Base-by-base conservation (phyloP, 176 grass and related monocot species). In the Aechmea fasciata region DNA sequence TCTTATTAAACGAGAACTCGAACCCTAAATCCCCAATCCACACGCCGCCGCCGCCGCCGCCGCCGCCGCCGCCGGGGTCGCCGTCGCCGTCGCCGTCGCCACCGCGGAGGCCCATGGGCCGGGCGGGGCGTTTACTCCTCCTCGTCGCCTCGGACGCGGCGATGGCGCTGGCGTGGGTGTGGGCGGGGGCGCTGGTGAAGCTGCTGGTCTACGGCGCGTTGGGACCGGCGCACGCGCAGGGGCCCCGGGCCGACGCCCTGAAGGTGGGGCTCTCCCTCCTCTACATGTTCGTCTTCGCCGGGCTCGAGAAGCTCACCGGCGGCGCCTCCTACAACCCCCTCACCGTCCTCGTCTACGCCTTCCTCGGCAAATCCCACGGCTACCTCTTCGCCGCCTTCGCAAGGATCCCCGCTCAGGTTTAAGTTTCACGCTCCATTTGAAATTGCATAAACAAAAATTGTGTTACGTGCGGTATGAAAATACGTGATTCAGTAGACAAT, bases 211-310 rank as follows among this genome's bases (percentile, higher is more conserved):
- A 83, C 81, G 69, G 77, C 48, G 23, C 51, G 52, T 75, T 93
- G 67, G 87, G 76, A 48, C 77, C 87, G 11, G 79, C 77, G 10
- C 74, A 78, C 13, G 79, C 77, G 10, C 71, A 78, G 0, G 70
- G 76, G 12, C 87, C 82, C 18, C 84, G 87, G 65, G 84, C 70
- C 47, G 94, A 99, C 63, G 80, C 73, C 65, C 79, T 78, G 71
- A 99, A 87, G 71, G 65, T 99, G 57, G 80, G 63, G 10, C 94
- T 99, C 84, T 87, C 84, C 53, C 13, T 99, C 28, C 48, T 69
- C 0, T 99, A 93, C 86, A 93, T 93, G 94, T 99, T 99, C 84
- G 0, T 93, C 76, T 99, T 99, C 77, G 89, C 94, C 77, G 83
- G 84, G 89, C 79, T 99, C 18, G 87, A 83, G 69, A 54, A 19